phyloP scores from a whole-genome alignment of 2,329 filamentous ascomycete genomes.

The Alternaria brassicicola region DNA sequence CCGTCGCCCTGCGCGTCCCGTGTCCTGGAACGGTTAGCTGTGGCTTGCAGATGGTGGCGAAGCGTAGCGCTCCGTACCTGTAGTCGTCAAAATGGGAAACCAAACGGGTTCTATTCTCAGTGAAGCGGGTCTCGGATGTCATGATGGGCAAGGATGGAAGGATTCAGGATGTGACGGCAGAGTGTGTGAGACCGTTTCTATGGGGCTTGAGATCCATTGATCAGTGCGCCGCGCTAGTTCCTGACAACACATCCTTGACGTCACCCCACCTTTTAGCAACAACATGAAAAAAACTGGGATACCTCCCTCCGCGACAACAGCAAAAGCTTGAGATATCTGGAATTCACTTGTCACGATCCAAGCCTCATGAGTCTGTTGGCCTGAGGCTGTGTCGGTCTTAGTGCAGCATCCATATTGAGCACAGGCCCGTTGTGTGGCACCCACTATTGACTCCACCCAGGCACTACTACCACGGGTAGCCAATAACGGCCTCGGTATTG shows the following conservation, averaged over 20 bases:
- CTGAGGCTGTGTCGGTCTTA: not conserved
- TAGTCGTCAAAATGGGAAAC: slow-evolving; percentile 19
- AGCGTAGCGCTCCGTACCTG: slow-evolving; percentile 8
- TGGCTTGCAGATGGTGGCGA: not conserved
- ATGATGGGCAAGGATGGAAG: slow-evolving; percentile 4
- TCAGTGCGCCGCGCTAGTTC: slow-evolving; percentile 1
- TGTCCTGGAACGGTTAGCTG: slow-evolving; percentile 11
- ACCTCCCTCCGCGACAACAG: not conserved
- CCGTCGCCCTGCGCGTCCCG: slow-evolving; percentile 26
- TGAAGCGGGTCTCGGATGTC: slow-evolving; percentile 16
- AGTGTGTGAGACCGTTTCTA: not conserved
- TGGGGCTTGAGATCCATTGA: not conserved
- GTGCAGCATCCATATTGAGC: not conserved
- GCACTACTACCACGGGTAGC: not conserved
- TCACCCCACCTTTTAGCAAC: slow-evolving; percentile 6
- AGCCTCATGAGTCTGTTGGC: not conserved
- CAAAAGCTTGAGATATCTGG: not conserved
- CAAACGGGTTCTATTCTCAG: slow-evolving; percentile 17
- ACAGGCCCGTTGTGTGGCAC: not conserved
- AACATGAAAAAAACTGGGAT: not conserved
- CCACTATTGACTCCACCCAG: not conserved
- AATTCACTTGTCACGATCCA: not conserved
- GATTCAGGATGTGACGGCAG: slow-evolving; percentile 6
- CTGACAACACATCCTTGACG: slow-evolving; percentile 8
- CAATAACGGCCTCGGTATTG: not conserved